Conservation (phyloP, 129 eudicot genomes). For the Smallanthus sonchifolius region DNA sequence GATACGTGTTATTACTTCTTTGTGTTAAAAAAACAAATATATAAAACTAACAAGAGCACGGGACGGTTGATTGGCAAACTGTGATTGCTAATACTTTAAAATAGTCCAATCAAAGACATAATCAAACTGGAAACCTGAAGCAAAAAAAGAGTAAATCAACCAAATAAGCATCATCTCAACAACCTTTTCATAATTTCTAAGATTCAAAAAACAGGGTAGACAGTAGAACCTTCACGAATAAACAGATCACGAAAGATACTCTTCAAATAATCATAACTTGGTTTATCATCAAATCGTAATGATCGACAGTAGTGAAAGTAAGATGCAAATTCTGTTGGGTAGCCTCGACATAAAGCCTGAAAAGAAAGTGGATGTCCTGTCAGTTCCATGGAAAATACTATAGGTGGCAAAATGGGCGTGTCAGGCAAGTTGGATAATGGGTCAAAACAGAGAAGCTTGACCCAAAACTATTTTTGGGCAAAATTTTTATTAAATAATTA, state of each 20-base stretch:
- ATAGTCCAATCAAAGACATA: constrained; percentile 95
- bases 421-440: not conserved
- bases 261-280: constrained; percentile 87
- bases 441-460: not conserved
- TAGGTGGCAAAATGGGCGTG: not conserved
- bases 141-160: not conserved
- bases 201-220: not conserved
- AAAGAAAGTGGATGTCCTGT: not conserved
- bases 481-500: not conserved
- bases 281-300: constrained; percentile 89
- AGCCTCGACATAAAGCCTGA: constrained; percentile 89
- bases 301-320: constrained; percentile 95
- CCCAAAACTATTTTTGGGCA: not conserved
- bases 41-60: constrained; percentile 71
- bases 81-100: constrained; percentile 91
- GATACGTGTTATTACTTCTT: not conserved
- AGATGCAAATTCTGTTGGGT: constrained; percentile 90
- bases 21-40: not conserved
- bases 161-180: not conserved
- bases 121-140: constrained; percentile 90
- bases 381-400: constrained; percentile 11
- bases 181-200: not conserved
- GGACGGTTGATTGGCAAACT: constrained; percentile 81
- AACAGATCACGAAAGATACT: constrained; percentile 94
- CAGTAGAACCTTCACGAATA: constrained; percentile 76